Conservation (phyloP, 176 grass and related monocot genomes). For the Aegilops bicornis region DNA sequence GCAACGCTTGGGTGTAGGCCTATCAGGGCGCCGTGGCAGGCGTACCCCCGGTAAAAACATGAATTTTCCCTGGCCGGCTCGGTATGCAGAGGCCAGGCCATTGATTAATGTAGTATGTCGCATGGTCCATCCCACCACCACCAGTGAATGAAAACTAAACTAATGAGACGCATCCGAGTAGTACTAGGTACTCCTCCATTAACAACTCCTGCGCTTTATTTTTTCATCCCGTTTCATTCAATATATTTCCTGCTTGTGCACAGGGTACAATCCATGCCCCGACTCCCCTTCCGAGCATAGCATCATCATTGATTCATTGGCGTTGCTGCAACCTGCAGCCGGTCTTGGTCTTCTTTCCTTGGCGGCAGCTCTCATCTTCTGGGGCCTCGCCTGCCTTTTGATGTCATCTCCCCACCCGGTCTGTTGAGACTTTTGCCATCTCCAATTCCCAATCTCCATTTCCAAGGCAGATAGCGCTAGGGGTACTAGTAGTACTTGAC, state of each 20-base stretch:
- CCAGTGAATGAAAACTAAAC: background rate
- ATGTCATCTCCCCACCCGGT: slow-evolving; percentile 26
- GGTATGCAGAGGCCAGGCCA: background rate
- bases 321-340: background rate
- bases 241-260: background rate
- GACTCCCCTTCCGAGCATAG: background rate
- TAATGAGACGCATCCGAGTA: background rate
- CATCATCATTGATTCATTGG: background rate
- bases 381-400: slow-evolving; percentile 43
- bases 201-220: background rate
- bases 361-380: background rate
- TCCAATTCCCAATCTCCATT: background rate
- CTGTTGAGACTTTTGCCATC: background rate
- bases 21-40: background rate
- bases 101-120: background rate
- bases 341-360: background rate
- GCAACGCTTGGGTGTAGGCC: background rate
- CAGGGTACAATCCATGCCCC: background rate
- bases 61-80: background rate
- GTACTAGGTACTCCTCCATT: background rate
- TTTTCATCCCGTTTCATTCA: background rate
- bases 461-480: background rate
- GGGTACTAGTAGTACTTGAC: background rate
- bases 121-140: too few relatives aligned
- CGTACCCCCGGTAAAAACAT: background rate